Percentiles rank a stretch among this genome's conserved stretches.
phyloP scores from a whole-genome alignment of 2,329 filamentous ascomycete genomes.

The Alternaria novae-zelandiae region DNA sequence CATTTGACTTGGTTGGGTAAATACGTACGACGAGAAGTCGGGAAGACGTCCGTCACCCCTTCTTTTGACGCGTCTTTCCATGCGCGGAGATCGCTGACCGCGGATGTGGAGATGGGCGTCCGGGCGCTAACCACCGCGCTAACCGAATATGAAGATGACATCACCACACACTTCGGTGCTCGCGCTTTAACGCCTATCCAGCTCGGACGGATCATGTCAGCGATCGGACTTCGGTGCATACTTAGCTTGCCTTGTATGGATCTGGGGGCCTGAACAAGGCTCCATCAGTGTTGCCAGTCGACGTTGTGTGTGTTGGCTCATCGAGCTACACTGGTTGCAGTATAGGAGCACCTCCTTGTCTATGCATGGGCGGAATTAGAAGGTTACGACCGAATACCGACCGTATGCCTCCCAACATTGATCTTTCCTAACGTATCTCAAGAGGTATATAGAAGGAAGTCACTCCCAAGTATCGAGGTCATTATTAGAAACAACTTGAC shows the following conservation, averaged over 20 bases:
- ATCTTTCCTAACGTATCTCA: not conserved
- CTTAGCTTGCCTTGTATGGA: not conserved
- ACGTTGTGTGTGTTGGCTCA: not conserved
- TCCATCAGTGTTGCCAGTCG: not conserved
- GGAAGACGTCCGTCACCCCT: not conserved
- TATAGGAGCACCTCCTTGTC: not conserved
- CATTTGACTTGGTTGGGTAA: not conserved
- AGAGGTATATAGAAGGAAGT: not conserved
- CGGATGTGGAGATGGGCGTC: not conserved
- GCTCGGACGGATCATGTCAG: not conserved
- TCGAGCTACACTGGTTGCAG: not conserved
- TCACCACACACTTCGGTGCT: not conserved
- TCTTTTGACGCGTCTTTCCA: not conserved
- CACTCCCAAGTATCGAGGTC: not conserved
- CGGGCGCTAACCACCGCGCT: not conserved
- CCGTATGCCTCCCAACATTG: not conserved
- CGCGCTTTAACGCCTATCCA: not conserved
- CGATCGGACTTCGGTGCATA: constrained; percentile 1
- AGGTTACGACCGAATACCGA: constrained; percentile 3
- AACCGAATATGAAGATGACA: not conserved
- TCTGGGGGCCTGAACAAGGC: not conserved
- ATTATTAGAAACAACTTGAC: not conserved
- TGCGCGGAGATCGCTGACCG: not conserved
- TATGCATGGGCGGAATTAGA: not conserved
- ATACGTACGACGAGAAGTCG: not conserved